A percentile compares a stretch with the other conserved stretches of the same genome.
phyloP scores from a whole-genome alignment of 2,329 filamentous ascomycete species.

The Pseudogymnoascus sp. region DNA sequence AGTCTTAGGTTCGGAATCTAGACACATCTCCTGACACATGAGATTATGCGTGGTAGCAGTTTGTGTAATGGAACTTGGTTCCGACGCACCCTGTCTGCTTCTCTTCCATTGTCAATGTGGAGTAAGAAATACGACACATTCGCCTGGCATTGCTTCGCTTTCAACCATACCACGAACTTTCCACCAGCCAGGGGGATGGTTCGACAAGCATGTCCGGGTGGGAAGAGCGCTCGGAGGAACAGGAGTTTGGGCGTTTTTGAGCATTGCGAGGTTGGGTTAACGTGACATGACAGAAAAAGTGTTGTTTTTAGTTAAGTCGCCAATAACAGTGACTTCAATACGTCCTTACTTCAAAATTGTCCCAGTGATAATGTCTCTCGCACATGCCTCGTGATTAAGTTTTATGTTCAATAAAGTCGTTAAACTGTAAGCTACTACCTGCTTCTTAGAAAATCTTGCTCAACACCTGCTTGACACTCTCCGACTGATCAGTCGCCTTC shows the following conservation, averaged over 20 bases:
- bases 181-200: not conserved
- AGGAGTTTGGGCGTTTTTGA: constrained; percentile 5
- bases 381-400: not conserved
- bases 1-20: not conserved
- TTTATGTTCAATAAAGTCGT: constrained; percentile 4
- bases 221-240: not conserved
- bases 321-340: constrained; percentile 7
- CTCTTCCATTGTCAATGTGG: not conserved
- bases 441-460: constrained; percentile 52
- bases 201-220: not conserved
- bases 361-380: not conserved
- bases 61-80: not conserved
- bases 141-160: not conserved
- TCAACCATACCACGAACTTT: not conserved
- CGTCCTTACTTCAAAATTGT: not conserved
- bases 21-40: not conserved
- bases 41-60: not conserved
- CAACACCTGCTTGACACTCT: constrained; percentile 49
- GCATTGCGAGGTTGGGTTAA: constrained; percentile 6
- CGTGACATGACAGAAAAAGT: constrained; percentile 7
- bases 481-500: constrained; percentile 39
- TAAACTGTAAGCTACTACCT: constrained; percentile 1
- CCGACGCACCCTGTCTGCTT: not conserved
- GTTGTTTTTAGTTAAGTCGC: constrained; percentile 8
- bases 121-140: not conserved